Evolutionary conservation across 2,329 filamentous ascomycete species (phyloP).

Genomic region (Xylariales sp.): DNA sequence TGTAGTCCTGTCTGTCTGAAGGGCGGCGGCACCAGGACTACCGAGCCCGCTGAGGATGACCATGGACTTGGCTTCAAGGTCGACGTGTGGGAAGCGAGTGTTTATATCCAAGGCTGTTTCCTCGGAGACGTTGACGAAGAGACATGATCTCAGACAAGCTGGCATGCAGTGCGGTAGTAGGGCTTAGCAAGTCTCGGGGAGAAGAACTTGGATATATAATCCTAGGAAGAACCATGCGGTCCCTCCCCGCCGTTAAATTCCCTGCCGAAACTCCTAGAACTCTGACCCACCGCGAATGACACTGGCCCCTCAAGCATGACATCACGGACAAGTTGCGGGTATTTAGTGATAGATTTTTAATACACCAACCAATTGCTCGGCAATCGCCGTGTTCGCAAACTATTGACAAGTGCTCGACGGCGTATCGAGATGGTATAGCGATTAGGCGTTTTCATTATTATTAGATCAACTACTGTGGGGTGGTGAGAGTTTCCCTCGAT

Average conservation of each 20-base stretch:
- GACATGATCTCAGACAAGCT: conserved; percentile 18
- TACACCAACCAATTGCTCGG: neutral
- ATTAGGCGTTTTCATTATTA: no score
- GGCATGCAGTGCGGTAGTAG: conserved; percentile 9
- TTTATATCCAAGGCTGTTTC: conserved; percentile 10
- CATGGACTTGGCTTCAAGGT: neutral
- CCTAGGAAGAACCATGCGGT: neutral
- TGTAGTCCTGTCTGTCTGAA: neutral
- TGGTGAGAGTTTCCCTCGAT: no score
- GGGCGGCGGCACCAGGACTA: neutral
- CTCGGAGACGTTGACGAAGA: conserved; percentile 7
- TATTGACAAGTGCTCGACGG: no score
- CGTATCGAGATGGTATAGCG: no score
- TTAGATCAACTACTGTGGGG: no score
- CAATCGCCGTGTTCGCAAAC: no score
- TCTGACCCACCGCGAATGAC: conserved; percentile 3
- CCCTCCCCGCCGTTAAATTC: neutral
- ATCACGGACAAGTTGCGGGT: neutral
- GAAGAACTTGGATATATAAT: conserved; percentile 2
- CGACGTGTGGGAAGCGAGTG: neutral
- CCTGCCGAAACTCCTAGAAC: neutral
- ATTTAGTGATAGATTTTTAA: no score
- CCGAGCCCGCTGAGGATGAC: neutral
- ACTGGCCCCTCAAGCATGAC: conserved; percentile 5
- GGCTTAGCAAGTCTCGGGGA: neutral